Evolutionary conservation across 1,284 basidiomycete genomes (phyloP).

Genomic region (Fomitopsis betulina): DNA sequence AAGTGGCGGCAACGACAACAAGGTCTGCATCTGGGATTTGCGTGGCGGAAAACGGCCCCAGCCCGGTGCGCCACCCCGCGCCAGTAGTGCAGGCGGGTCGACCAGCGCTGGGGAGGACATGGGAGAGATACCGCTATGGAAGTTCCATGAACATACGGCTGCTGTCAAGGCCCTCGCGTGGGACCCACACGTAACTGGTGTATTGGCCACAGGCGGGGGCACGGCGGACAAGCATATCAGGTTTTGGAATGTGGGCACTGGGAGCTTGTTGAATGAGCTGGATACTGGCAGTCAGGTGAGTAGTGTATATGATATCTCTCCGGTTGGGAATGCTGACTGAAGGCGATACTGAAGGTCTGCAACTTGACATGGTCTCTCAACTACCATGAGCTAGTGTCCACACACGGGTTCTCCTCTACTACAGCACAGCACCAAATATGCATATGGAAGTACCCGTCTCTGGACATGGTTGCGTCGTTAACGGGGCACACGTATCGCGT

Average conservation of each 20-base stretch:
- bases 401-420: constrained; percentile 94
- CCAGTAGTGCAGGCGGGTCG: constrained; percentile 24
- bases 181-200: constrained; percentile 92
- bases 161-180: constrained; percentile 98
- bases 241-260: constrained; percentile 94
- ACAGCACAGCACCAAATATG: constrained; percentile 97
- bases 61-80: constrained; percentile 20
- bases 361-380: constrained; percentile 96
- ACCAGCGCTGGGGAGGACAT: constrained; percentile 35
- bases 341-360: constrained; percentile 68
- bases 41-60: constrained; percentile 52
- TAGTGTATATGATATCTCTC: constrained; percentile 4
- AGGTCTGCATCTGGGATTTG: constrained; percentile 94
- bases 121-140: constrained; percentile 74
- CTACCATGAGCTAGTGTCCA: constrained; percentile 96
- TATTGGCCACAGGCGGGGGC: constrained; percentile 95
- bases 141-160: constrained; percentile 94
- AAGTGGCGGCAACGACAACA: constrained; percentile 98
- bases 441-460: constrained; percentile 94
- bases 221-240: constrained; percentile 97
- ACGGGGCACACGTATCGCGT: constrained; percentile 95
- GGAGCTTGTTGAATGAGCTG: constrained; percentile 79
- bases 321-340: background rate
- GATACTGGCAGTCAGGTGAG: constrained; percentile 92
- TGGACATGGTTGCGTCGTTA: constrained; percentile 91